Evolutionary conservation across 78 protist species (phyloP).

Genomic region (Chrysochromulina tobinii): DNA sequence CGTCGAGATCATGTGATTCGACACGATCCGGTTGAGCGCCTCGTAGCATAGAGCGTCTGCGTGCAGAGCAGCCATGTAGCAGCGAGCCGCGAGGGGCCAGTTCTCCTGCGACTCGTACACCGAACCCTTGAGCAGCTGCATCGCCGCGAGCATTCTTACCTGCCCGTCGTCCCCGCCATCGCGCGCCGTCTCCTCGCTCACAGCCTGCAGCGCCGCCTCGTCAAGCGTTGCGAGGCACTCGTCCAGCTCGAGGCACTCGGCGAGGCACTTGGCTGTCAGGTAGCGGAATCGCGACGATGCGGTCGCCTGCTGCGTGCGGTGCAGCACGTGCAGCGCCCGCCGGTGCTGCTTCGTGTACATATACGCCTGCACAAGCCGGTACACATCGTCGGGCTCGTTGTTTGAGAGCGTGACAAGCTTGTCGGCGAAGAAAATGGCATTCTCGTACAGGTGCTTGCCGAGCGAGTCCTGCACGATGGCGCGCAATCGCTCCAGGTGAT

Average conservation of each 20-base stretch:
- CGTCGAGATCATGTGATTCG: slow-evolving; percentile 15
- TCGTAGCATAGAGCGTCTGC: slow-evolving; percentile 16
- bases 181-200: background rate
- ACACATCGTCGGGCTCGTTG: slow-evolving; percentile 14
- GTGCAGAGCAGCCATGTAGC: background rate
- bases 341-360: slow-evolving; percentile 27
- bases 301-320: background rate
- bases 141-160: background rate
- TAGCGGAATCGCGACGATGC: background rate
- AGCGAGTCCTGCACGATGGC: background rate
- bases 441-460: slow-evolving; percentile 35
- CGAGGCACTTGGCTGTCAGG: slow-evolving; percentile 17
- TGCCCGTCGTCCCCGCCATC: background rate
- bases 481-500: background rate
- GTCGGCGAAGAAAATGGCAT: slow-evolving; percentile 41
- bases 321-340: slow-evolving; percentile 35
- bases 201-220: background rate
- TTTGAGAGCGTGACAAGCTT: slow-evolving; percentile 29
- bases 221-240: slow-evolving; percentile 14
- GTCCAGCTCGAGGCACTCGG: slow-evolving; percentile 20
- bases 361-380: slow-evolving; percentile 24
- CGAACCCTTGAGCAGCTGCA: background rate
- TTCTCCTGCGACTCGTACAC: slow-evolving; percentile 32
- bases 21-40: slow-evolving; percentile 7
- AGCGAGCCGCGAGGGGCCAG: slow-evolving; percentile 22